Evolutionary conservation across 1,284 basidiomycete genomes (phyloP).

Genomic region (Spongispora temasekensis): DNA sequence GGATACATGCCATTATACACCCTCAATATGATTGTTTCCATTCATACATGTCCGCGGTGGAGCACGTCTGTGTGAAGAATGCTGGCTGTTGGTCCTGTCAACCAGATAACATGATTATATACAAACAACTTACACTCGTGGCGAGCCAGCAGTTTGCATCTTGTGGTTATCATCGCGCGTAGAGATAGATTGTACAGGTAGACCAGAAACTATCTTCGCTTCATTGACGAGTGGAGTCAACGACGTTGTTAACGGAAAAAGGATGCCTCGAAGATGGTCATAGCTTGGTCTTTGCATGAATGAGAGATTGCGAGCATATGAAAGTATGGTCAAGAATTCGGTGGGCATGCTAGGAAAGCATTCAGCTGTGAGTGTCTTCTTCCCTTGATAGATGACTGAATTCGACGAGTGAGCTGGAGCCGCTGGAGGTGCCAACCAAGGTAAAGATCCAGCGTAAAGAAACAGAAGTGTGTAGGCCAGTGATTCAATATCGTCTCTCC

Average conservation of each 20-base stretch:
- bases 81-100: not conserved
- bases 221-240: not conserved
- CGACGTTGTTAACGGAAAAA: not conserved
- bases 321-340: not conserved
- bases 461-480: too few species aligned
- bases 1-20: not conserved
- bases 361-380: not conserved
- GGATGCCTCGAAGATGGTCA: not conserved
- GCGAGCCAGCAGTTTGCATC: not conserved
- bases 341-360: not conserved
- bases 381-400: not conserved
- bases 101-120: not conserved
- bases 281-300: too few species aligned
- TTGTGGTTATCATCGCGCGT: too few species aligned
- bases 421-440: not conserved
- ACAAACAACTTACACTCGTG: too few species aligned
- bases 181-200: too few species aligned
- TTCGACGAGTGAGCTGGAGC: not conserved
- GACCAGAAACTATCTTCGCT: not conserved
- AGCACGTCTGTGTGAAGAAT: too few species aligned
- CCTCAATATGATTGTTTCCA: not conserved
- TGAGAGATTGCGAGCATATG: not conserved
- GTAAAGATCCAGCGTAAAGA: too few species aligned
- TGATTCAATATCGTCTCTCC: not conserved
- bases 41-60: not conserved